Base-by-base conservation (phyloP, 371 early-diverging fungal genomes). In the Lichtheimia ramosa region DNA sequence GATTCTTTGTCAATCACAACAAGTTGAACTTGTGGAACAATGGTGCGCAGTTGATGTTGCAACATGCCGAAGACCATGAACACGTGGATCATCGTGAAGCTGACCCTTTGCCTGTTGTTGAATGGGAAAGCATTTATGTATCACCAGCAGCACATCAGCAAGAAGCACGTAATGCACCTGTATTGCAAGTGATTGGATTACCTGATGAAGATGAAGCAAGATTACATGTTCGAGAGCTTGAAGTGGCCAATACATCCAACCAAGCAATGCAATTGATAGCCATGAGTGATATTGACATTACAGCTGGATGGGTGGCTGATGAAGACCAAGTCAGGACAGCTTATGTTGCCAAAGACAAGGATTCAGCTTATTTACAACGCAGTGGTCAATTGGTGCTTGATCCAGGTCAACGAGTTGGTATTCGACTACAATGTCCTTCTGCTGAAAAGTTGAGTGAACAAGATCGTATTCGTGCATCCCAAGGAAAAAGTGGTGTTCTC, bases 1-100 rank as follows among this genome's bases (percentile, higher is more conserved):
- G 86, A 6, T 66, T 89, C 6, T 90, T 90, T 74, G 86, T 87
- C 16, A 88, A 90, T 48, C 72, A 71, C 27, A 73, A 74, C 20
- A 71, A 65, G 14, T 52, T 78, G n/a, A 70, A 71, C 57, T 66
- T 70, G 5, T 73, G 71, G 70, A 23, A 63, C 1, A 28, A 66
- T 20, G 64, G 65, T 42, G 62, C 70, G 2, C 54, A 63, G 27
- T 59, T 54, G 34, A 27, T 71, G 8, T 54, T 74, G 16, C 62
- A 62, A 20, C 46, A 46, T 18, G 10, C n/a, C 21, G 46, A 46
- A 16, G 46, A 46, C 10, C 46, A 46, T 18, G 46, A 66, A 53
- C 39, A 39, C 34, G 59, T 63, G 5, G 67, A 74, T n/a, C 75
- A 78, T 59, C 66, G 66, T n/a, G 80, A 79, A 53, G 75, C 80